These are phyloP conservation scores for Klebsormidium nitens DNA, from an alignment of 139 green algal species.

Conservation along the genomic window DNA sequence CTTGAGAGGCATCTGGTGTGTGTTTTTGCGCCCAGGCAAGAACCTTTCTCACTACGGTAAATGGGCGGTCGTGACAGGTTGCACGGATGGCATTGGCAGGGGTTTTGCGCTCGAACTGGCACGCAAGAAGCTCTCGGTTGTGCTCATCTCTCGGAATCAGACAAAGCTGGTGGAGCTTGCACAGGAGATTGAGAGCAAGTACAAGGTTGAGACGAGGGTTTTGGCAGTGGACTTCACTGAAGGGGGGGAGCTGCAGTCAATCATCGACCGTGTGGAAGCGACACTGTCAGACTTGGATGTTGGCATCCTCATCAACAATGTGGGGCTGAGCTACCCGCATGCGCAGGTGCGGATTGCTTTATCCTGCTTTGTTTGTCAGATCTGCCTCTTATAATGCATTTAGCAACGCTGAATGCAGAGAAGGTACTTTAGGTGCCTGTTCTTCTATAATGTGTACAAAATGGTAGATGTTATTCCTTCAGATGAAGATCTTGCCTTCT, in stretches of 20 bases:
- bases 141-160: slow-evolving; percentile 67
- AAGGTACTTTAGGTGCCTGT: too few relatives aligned
- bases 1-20: slow-evolving; percentile 16
- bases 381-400: too few relatives aligned
- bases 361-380: too few relatives aligned
- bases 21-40: slow-evolving; percentile 36
- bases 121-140: slow-evolving; percentile 60
- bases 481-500: too few relatives aligned
- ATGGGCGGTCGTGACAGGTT: slow-evolving; percentile 73
- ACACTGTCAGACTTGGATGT: slow-evolving; percentile 58
- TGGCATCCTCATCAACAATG: slow-evolving; percentile 81
- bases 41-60: slow-evolving; percentile 51
- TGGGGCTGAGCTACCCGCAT: slow-evolving; percentile 72
- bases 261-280: neutral
- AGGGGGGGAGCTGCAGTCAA: too few relatives aligned
- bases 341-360: too few relatives aligned
- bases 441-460: too few relatives aligned
- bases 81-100: slow-evolving; percentile 77
- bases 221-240: slow-evolving; percentile 36
- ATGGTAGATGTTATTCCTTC: too few relatives aligned
- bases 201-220: slow-evolving; percentile 47
- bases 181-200: slow-evolving; percentile 42
- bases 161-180: slow-evolving; percentile 54
- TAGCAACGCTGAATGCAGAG: too few relatives aligned
- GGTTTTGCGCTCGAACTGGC: slow-evolving; percentile 57